A percentile compares a stretch with the other conserved stretches of the same genome.
Conservation (phyloP, 2,329 filamentous ascomycete species). For the Aureobasidium sp. region DNA sequence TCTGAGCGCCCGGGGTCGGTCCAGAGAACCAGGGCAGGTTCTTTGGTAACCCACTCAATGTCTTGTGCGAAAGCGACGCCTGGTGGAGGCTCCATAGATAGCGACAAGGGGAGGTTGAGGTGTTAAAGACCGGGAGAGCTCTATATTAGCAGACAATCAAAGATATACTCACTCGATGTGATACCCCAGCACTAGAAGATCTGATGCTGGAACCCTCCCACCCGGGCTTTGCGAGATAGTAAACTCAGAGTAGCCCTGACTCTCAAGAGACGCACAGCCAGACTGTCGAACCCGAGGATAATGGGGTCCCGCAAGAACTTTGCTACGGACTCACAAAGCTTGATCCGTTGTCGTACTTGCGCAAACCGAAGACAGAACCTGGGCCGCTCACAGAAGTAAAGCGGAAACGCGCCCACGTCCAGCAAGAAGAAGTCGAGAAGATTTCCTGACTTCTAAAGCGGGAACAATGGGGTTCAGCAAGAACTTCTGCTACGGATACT, state of each 20-base stretch:
- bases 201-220: constrained; percentile 5
- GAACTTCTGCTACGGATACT: not conserved
- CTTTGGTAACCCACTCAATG: not conserved
- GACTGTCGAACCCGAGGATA: not conserved
- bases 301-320: not conserved
- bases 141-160: not conserved
- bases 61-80: not conserved
- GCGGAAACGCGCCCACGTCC: constrained; percentile 1
- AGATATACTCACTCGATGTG: not conserved
- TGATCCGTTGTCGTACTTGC: not conserved
- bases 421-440: not conserved
- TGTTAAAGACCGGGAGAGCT: not conserved
- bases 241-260: constrained; percentile 5
- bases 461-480: not conserved
- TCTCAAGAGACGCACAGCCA: not conserved
- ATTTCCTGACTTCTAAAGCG: not conserved
- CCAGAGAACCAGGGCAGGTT: not conserved
- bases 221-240: not conserved
- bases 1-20: not conserved
- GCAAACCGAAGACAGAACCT: not conserved
- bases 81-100: not conserved
- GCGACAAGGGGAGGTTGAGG: not conserved
- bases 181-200: not conserved
- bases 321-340: not conserved
- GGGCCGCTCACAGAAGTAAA: constrained; percentile 1